These are phyloP conservation scores for Pleodorina starrii DNA, from an alignment of 139 green algal species.

Conservation along the genomic window DNA sequence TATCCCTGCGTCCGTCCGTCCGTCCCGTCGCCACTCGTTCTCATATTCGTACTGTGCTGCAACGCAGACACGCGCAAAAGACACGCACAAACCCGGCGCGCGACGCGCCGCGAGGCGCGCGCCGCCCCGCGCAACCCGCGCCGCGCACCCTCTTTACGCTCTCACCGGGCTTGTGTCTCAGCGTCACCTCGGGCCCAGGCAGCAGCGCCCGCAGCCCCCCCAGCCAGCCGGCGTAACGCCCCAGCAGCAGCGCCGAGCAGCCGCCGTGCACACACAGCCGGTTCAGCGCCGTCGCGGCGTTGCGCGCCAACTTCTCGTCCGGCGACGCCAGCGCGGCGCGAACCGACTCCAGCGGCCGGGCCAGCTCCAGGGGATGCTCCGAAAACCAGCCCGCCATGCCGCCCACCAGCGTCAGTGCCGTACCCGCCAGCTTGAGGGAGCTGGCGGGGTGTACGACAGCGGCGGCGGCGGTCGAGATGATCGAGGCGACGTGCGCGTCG, in stretches of 20 bases:
- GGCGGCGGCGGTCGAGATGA: slow-evolving; percentile 26
- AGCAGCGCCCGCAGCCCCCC: slow-evolving; percentile 56
- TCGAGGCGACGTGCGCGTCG: slow-evolving; percentile 35
- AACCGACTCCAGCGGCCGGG: slow-evolving; percentile 55
- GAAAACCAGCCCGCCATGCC: slow-evolving; percentile 66
- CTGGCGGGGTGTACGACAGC: slow-evolving; percentile 28
- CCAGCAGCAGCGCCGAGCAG: slow-evolving; percentile 54
- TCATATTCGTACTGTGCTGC: no score
- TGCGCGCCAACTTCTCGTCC: slow-evolving; percentile 72
- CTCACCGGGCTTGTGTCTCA: slow-evolving; percentile 37
- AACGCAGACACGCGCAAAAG: no score
- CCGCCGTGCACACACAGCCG: slow-evolving; percentile 53
- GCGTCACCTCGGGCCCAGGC: slow-evolving; percentile 23
- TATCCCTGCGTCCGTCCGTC: no score
- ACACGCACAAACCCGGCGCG: no score
- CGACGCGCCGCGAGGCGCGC: no score
- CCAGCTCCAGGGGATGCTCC: slow-evolving; percentile 36
- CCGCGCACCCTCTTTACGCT: neutral
- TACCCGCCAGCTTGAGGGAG: slow-evolving; percentile 76
- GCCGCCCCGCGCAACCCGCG: no score
- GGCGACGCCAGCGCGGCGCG: slow-evolving; percentile 24
- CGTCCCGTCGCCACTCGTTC: no score
- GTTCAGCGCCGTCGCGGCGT: slow-evolving; percentile 69
- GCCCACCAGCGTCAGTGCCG: slow-evolving; percentile 74
- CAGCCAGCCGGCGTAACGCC: slow-evolving; percentile 49